These are phyloP conservation scores for Clonostachys sp. DNA, from an alignment of 2,329 filamentous ascomycete genomes.

Conservation along the genomic window DNA sequence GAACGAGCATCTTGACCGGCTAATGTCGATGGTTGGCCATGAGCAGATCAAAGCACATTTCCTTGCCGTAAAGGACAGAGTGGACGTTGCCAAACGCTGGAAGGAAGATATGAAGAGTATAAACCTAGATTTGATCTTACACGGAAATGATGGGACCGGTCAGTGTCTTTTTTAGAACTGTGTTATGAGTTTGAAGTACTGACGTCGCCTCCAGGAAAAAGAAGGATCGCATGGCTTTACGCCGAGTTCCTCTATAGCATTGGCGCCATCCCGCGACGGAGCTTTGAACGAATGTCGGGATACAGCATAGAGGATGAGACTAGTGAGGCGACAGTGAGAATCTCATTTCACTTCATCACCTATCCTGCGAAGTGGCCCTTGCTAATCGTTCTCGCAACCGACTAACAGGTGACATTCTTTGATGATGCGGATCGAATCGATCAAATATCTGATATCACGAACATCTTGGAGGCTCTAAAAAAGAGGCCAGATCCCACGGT, in stretches of 20 bases:
- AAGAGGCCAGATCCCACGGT: no score
- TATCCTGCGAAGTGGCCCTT: no score
- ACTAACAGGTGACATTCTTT: no score
- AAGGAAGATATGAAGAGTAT: background rate
- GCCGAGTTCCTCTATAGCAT: background rate
- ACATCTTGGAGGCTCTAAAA: no score
- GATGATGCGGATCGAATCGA: no score
- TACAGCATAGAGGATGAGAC: no score
- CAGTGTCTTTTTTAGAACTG: background rate
- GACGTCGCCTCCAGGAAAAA: constrained; percentile 17
- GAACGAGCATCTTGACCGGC: background rate
- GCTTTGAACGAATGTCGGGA: background rate
- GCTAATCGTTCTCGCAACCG: no score
- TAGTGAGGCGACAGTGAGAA: no score
- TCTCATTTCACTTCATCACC: no score
- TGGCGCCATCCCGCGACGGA: background rate
- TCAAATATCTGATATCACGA: no score
- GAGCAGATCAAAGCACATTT: background rate
- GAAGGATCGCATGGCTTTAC: background rate
- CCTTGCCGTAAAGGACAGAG: background rate
- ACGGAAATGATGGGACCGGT: background rate
- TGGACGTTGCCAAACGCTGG: background rate
- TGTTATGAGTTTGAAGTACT: constrained; percentile 8
- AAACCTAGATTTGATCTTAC: background rate
- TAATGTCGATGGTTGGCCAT: background rate